Conservation (phyloP, 768 basidiomycete genomes). For the Tylopilus rubrobrunneus region DNA sequence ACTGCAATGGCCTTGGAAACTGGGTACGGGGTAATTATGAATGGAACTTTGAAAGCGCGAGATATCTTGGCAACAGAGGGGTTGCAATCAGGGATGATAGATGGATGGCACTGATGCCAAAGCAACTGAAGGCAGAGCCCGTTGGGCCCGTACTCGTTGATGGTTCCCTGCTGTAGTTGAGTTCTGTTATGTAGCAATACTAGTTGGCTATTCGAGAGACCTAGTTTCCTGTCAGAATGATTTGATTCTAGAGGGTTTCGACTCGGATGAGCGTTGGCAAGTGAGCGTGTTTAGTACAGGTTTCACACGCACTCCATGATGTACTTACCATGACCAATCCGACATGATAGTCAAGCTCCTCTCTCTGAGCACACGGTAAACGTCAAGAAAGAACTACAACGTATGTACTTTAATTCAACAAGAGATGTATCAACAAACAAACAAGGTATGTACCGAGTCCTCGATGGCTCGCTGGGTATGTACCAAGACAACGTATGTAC, state of each 20-base stretch:
- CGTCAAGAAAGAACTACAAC: not conserved
- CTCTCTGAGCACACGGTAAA: no score
- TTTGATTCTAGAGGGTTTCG: no score
- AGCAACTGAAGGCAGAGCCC: not conserved
- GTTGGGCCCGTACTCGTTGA: not conserved
- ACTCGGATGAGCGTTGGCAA: no score
- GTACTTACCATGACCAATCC: no score
- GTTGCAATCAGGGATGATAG: not conserved
- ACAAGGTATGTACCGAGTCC: conserved; percentile 3
- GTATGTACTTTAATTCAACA: not conserved
- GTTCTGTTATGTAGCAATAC: not conserved
- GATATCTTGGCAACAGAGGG: not conserved
- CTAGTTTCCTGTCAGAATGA: no score
- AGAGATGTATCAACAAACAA: not conserved
- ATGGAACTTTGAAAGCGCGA: not conserved
- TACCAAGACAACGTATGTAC: conserved; percentile 7
- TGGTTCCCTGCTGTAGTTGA: not conserved
- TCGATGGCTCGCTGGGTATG: not conserved
- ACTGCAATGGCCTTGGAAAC: not conserved
- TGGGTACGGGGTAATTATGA: not conserved
- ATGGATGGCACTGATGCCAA: not conserved
- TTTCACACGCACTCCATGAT: no score
- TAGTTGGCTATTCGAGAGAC: no score
- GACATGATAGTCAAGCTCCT: no score
- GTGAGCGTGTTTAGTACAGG: no score